Conservation (phyloP, 1,139 yeast species). For the Geotrichum siamense region DNA sequence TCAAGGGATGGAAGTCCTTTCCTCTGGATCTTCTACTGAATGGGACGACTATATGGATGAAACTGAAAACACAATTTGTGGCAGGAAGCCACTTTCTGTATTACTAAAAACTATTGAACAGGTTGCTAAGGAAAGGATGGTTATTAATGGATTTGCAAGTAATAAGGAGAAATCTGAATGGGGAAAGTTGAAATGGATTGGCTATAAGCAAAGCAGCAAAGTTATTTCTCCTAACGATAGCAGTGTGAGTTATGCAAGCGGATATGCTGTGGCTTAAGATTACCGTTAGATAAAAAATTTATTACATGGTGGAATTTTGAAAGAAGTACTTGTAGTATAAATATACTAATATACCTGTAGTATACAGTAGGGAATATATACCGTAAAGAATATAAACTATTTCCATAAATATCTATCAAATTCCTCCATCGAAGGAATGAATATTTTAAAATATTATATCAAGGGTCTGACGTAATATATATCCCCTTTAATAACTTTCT, state of each 20-base stretch:
- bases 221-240: conserved; percentile 50
- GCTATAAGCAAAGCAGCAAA: conserved; percentile 70
- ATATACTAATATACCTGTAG: too few relatives aligned
- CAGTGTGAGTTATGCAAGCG: conserved; percentile 89
- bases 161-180: conserved; percentile 18
- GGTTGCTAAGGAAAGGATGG: conserved; percentile 20
- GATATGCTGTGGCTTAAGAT: conserved; percentile 47
- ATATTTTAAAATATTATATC: too few relatives aligned
- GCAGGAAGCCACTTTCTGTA: conserved; percentile 73
- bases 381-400: too few relatives aligned
- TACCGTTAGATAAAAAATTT: too few relatives aligned
- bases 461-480: too few relatives aligned
- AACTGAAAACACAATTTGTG: conserved; percentile 91
- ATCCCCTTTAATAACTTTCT: too few relatives aligned
- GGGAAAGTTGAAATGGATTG: conserved; percentile 58
- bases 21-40: conserved; percentile 44
- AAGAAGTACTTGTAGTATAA: too few relatives aligned
- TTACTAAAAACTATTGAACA: conserved; percentile 48
- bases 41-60: conserved; percentile 61
- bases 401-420: too few relatives aligned
- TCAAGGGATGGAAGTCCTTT: conserved; percentile 59
- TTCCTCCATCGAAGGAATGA: too few relatives aligned
- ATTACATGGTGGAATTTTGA: too few relatives aligned
- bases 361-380: too few relatives aligned
- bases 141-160: conserved; percentile 19